These are phyloP conservation scores for Solanum lignicaule DNA, from an alignment of 257 asterid species.

Conservation along the genomic window DNA sequence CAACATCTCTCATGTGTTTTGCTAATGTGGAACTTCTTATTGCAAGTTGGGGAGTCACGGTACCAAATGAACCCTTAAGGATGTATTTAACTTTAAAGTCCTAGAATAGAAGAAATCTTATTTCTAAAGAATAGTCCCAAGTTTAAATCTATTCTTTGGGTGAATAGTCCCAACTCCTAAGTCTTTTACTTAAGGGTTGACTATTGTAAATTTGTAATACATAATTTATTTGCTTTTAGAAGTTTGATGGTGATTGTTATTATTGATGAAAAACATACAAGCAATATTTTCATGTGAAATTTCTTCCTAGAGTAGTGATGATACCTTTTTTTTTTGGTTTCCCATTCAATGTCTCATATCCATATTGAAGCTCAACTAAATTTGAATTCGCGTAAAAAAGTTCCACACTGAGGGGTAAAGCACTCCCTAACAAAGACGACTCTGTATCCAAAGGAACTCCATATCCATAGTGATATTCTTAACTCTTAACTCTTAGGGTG, in stretches of 20 bases:
- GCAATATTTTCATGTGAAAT: not conserved
- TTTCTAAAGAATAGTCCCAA: not conserved
- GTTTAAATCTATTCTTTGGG: too few species aligned
- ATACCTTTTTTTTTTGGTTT: rapidly evolving
- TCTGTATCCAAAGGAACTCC: rapidly evolving
- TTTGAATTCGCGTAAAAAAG: not conserved
- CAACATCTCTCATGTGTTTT: too few species aligned
- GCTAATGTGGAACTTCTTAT: rapidly evolving
- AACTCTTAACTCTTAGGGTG: not conserved
- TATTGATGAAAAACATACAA: not conserved
- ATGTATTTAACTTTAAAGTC: too few species aligned
- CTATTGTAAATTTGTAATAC: not conserved
- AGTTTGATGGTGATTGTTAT: not conserved
- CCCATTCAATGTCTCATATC: rapidly evolving
- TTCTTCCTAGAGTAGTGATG: not conserved
- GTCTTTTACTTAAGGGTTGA: not conserved
- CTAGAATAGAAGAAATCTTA: not conserved
- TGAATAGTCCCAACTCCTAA: not conserved
- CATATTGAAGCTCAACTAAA: rapidly evolving
- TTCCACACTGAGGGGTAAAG: too few species aligned
- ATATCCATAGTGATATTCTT: not conserved
- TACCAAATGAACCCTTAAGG: not conserved
- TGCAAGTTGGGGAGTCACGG: rapidly evolving
- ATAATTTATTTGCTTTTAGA: not conserved
- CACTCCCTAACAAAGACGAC: rapidly evolving